Base-by-base conservation (phyloP, 2,329 filamentous ascomycete species). In the Zasmidium citrigriseum region DNA sequence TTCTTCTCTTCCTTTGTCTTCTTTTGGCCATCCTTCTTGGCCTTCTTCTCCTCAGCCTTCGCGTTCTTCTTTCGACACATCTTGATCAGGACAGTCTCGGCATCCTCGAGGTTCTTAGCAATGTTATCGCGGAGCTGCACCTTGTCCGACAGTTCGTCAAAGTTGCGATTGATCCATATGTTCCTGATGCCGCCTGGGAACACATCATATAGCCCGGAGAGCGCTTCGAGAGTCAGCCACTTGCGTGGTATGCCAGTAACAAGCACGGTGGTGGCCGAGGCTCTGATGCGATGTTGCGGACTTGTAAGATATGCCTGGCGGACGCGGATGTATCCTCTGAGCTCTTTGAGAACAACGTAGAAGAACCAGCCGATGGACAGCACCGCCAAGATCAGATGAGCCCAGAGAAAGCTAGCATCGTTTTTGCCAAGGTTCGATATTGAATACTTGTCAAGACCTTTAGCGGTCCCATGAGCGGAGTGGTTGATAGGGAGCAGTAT, bases 111-210 rank as follows among this genome's bases (percentile, higher is more conserved):
- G 56, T 81, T 78, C 45, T 82, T 73, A 48, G 93, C 91, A 14
- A 96, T 78, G 9, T 83, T 77, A 60, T 92, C 86, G 46, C 95
- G 85, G 63, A 86, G 78, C 50, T 90, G 84, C 47, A 98, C 89
- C 72, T 98, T 98, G 61, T 93, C 89, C 48, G 90, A 83, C 11
- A 99, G 82, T 9, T 88, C 83, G 46, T 93, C 90, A 65, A 91
- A 88, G 70, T 99, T 90, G 61, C 93, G 86, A 59, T 97, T 99
- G 67, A 99, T 87, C 93, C 93, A 99, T 48, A 99, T 90, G 66
- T 98, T 98, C 59, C 91, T 86, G 70, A 99, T 89, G 25, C 95
- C 95, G 20, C 95, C 95, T 0, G 95, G 95, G 67, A 97, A 98
- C 1, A 98, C 93, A 72, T 99, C 95, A 69, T 96, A 99, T 0